These are phyloP conservation scores for Cucurbita maxima DNA, from an alignment of 306 rosid species.

Conservation along the genomic window DNA sequence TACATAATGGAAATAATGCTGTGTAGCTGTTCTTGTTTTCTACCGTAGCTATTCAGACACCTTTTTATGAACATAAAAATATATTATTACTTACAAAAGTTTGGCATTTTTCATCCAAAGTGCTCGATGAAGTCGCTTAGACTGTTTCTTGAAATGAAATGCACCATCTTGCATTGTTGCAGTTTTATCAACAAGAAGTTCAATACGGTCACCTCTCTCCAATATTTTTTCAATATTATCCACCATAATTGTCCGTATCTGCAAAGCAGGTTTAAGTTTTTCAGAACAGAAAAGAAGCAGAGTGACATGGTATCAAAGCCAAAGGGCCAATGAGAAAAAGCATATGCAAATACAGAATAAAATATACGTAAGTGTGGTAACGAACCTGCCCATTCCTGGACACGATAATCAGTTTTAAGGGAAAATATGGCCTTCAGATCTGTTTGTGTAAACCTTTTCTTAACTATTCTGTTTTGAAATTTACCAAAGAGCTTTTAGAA, in stretches of 20 bases:
- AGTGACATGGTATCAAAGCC: neutral
- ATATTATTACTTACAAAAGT: constrained; percentile 51
- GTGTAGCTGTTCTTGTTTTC: neutral
- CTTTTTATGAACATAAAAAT: neutral
- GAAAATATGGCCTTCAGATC: neutral
- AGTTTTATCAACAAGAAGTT: constrained; percentile 92
- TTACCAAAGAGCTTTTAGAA: neutral
- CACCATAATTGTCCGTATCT: constrained; percentile 91
- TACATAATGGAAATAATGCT: neutral
- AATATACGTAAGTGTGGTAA: neutral
- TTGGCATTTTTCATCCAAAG: constrained; percentile 98
- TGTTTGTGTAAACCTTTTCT: neutral
- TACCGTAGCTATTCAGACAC: neutral
- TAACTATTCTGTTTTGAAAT: neutral
- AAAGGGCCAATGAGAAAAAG: neutral
- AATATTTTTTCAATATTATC: constrained; percentile 86
- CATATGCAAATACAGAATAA: neutral
- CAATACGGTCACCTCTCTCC: constrained; percentile 95
- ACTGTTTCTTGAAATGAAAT: constrained; percentile 91
- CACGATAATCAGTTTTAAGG: neutral
- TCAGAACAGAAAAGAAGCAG: constrained; percentile 12
- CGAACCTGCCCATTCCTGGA: neutral
- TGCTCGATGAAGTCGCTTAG: constrained; percentile 82
- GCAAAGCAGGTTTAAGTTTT: constrained; percentile 16
- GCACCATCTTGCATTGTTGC: constrained; percentile 96